A percentile compares a stretch with the other conserved stretches of the same genome.
These are phyloP conservation scores for Euphorbia celastroides DNA, from an alignment of 441 rosid species.

Conservation along the genomic window DNA sequence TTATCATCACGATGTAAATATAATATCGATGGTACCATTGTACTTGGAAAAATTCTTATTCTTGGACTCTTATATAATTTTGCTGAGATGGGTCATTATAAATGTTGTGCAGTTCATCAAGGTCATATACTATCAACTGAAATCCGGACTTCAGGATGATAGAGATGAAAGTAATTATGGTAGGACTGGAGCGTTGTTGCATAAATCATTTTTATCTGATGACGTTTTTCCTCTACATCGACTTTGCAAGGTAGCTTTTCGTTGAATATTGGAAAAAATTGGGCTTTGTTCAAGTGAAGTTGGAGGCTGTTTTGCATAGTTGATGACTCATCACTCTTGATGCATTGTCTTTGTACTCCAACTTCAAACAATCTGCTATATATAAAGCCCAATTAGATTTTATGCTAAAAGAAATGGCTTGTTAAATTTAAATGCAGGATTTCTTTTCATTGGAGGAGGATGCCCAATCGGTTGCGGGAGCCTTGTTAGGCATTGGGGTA, in stretches of 20 bases:
- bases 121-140: constrained; percentile 79
- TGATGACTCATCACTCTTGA: neutral
- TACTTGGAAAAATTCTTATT: neutral
- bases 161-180: constrained; percentile 23
- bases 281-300: constrained; percentile 1
- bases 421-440: constrained; percentile 46
- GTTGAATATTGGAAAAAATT: neutral
- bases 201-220: constrained; percentile 75
- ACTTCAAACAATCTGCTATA: neutral
- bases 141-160: constrained; percentile 77
- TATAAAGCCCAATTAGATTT: neutral
- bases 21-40: neutral
- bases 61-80: neutral
- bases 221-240: constrained; percentile 72
- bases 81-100: constrained; percentile 9
- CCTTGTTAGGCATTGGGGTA: too few species aligned
- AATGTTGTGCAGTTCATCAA: constrained; percentile 55
- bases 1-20: constrained; percentile 4
- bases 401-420: neutral
- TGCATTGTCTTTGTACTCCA: neutral
- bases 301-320: neutral
- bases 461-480: constrained; percentile 76
- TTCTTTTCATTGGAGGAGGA: constrained; percentile 63
- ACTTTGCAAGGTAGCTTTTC: constrained; percentile 63
- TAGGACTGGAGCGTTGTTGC: constrained; percentile 53